These are phyloP conservation scores for Aleurites moluccanus DNA, from an alignment of 441 rosid species.

Conservation along the genomic window DNA sequence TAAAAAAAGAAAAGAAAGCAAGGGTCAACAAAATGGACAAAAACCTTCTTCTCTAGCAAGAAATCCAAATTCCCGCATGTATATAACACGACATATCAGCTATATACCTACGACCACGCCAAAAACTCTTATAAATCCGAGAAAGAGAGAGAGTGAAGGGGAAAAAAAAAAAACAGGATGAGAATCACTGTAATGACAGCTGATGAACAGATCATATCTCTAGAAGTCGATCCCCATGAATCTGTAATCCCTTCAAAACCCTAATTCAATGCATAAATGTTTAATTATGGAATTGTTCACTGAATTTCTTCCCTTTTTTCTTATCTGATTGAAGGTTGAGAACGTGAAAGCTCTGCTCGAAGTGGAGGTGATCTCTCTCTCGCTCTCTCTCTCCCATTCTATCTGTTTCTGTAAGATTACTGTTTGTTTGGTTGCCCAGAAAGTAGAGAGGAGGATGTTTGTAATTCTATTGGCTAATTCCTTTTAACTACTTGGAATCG, in stretches of 20 bases:
- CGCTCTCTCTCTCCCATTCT: neutral
- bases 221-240: conserved; percentile 86
- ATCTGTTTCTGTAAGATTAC: neutral
- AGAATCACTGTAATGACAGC: conserved; percentile 91
- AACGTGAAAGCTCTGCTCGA: conserved; percentile 95
- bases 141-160: neutral
- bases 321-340: conserved; percentile 56
- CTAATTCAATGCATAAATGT: conserved; percentile 17
- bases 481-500: neutral
- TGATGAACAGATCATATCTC: conserved; percentile 73
- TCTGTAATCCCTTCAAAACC: conserved; percentile 51
- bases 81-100: too few relatives aligned
- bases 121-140: neutral
- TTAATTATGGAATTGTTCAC: neutral
- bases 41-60: conserved; percentile 5
- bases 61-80: neutral
- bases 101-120: neutral
- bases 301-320: neutral
- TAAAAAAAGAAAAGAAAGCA: too few relatives aligned
- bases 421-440: neutral
- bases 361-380: conserved; percentile 63
- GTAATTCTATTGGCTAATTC: neutral
- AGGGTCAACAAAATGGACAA: conserved; percentile 4
- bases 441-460: neutral
- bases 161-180: conserved; percentile 40